Evolutionary conservation across 169 alveolate genomes (phyloP), one percentile per base, ranked within the genome.

Genomic region (Eimeria acervulina): DNA sequence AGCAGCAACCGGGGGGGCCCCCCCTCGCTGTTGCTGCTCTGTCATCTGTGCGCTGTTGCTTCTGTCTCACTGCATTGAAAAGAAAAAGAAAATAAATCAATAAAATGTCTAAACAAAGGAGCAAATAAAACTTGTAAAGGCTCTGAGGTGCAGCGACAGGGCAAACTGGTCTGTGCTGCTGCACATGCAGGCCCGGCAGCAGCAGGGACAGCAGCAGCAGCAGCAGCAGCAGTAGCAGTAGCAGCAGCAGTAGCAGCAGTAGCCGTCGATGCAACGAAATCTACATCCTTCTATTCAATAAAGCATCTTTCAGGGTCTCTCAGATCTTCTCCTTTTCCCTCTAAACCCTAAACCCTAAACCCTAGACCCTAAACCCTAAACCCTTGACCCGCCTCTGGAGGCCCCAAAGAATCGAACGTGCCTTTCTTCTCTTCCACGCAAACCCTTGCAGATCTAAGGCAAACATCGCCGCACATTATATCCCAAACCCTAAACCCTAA

Each of bases 101-200:
- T 28, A 0, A 59, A 59, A 19, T 59, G 68, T 21, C 26, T 59
- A 21, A 59, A 21, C 68, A 19, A 10, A 59, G 68, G 28, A 6
- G 68, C 21, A 1, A 5, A 63, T 4, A 33, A 26, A 63, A 28
- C 19, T 28, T 26, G 5, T 63, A 3, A 3, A 63, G 76, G 76
- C 76, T 63, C 2, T 17, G 38, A 63, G 76, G 40, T 63, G 76
- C 19, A 63, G 76, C n/a, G 76, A 63, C 76, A 63, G 40, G 40
- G 76, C 40, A 63, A 23, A 63, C 76, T 40, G 76, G 7, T 12
- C 19, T 40, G 68, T 42, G 59, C 89, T 0, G 89, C 89, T 17
- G 89, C 89, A 38, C 63, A 38, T 78, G 89, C 42, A 28, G 89
- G 40, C 52, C 36, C 89, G 8, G 68, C 89, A 12, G 89, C 89